A percentile compares a stretch with the other conserved stretches of the same genome.
phyloP scores from a whole-genome alignment of 2,329 filamentous ascomycete species.

The Diaporthe citri region DNA sequence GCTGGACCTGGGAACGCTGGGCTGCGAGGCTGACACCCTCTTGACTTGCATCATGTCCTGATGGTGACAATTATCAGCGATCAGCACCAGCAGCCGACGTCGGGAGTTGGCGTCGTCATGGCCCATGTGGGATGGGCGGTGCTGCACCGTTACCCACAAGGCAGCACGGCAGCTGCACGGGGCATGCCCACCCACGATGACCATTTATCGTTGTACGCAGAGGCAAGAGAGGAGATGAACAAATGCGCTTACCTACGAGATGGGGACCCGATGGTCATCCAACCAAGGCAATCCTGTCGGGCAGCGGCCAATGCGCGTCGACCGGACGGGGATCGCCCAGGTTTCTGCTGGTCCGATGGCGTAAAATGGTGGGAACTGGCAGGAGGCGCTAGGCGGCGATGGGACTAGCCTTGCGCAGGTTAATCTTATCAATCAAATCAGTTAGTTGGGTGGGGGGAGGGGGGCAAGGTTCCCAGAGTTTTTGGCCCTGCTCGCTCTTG shows the following conservation, averaged over 20 bases:
- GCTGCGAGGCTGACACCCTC: neutral
- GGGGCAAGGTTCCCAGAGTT: slow-evolving; percentile 4
- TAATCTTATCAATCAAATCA: slow-evolving; percentile 42
- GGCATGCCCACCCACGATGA: neutral
- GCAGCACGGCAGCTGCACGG: neutral
- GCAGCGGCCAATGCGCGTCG: slow-evolving; percentile 28
- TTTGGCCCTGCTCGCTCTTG: neutral
- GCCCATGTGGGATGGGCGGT: neutral
- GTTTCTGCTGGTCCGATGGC: slow-evolving; percentile 1
- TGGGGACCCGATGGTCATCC: slow-evolving; percentile 27
- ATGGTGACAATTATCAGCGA: neutral
- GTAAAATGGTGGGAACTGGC: slow-evolving; percentile 7
- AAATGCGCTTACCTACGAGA: slow-evolving; percentile 35
- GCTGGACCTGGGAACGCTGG: neutral
- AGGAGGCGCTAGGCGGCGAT: slow-evolving; percentile 9
- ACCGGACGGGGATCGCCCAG: neutral
- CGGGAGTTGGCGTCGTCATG: slow-evolving; percentile 18
- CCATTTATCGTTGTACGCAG: neutral
- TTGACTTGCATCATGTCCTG: neutral
- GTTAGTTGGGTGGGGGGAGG: too few relatives aligned
- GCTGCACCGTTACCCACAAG: neutral
- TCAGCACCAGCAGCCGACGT: slow-evolving; percentile 5
- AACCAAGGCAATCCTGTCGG: slow-evolving; percentile 17
- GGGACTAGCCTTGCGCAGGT: slow-evolving; percentile 22
- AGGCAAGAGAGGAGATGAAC: neutral